Conservation (phyloP, 2,329 filamentous ascomycete genomes). For the Chaetomium strumarium region DNA sequence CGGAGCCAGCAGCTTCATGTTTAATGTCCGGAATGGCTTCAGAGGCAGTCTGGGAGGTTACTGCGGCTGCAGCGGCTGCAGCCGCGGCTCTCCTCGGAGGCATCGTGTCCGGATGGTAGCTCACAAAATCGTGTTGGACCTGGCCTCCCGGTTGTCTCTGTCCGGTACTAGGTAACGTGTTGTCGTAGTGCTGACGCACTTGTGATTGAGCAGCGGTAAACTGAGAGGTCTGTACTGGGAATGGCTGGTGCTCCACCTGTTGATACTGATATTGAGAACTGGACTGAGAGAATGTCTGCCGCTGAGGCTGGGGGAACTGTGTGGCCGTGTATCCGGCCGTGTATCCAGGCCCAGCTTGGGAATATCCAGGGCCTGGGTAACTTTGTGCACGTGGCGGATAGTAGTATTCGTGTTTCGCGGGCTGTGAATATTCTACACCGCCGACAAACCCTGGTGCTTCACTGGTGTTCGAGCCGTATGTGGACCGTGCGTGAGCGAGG, state of each 20-base stretch:
- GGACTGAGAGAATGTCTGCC: conserved; percentile 7
- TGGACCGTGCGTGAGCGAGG: conserved; percentile 7
- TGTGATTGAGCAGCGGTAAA: conserved; percentile 23
- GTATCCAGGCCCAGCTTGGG: conserved; percentile 14
- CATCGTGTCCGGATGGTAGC: conserved; percentile 3
- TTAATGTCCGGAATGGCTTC: background rate
- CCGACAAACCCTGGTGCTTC: background rate
- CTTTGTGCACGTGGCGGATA: conserved; percentile 10
- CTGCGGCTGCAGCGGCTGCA: conserved; percentile 26
- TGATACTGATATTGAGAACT: conserved; percentile 12
- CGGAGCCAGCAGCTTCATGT: background rate
- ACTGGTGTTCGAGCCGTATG: conserved; percentile 4
- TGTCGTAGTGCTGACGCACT: conserved; percentile 4
- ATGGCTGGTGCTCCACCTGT: conserved; percentile 14
- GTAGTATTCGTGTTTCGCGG: conserved; percentile 15
- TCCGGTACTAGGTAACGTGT: background rate
- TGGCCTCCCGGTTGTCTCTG: background rate
- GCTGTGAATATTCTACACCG: conserved; percentile 10
- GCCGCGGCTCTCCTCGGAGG: conserved; percentile 20
- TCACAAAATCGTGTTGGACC: background rate
- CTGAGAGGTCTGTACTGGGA: conserved; percentile 33
- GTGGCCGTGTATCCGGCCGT: conserved; percentile 15
- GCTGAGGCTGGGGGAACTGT: conserved; percentile 9
- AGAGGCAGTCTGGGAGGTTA: background rate
- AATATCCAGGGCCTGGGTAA: conserved; percentile 5